Base-by-base conservation (phyloP, 2,329 filamentous ascomycete genomes). In the Fusarium mundagurra region DNA sequence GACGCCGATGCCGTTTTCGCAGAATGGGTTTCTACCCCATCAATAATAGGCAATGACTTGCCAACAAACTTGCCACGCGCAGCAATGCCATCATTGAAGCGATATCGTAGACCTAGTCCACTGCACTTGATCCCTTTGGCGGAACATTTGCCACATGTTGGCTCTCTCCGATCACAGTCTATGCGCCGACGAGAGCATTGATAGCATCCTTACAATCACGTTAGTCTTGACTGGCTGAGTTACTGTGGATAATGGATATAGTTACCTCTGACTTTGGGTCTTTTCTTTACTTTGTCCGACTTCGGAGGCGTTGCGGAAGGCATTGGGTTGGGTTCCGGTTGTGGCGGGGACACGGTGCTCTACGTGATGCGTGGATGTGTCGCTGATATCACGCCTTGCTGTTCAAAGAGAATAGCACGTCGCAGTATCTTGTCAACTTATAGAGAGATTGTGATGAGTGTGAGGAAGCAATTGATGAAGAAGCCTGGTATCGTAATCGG, bases 101-200 rank as follows among this genome's bases (percentile, higher is more conserved):
- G 75, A 20, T 77, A 77, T 8, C 75, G 61, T 18, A 77, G 29
- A 2, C 75, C 75, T 2, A 77, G 4, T 14, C 75, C 75, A 17
- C 73, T 77, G 18, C 75, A 77, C 6, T 64, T 66, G 39, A 77
- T 51, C 2, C 75, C 75, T 43, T 76, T 77, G n/a, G 64, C 34
- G 1, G 59, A 43, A 3, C 75, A 77, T 50, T 77, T 77, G n/a
- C 59, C 71, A n/a, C 75, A 77, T 10, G 55, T 63, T 11, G 75
- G 75, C 18, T 74, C 66, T 54, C 61, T 57, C n/a, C 75, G 68
- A 14, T 77, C 75, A 22, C 75, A 77, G n/a, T 77, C 75, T 65
- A 77, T 77, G 36, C 75, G 75, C 8, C 75, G 68, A 12, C 73
- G 75, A 8, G 75, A 77, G 20, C 75, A 77, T 51, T 77, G 73